Base-by-base conservation (phyloP, 2,329 filamentous ascomycete genomes). In the Colletotrichum sp. region DNA sequence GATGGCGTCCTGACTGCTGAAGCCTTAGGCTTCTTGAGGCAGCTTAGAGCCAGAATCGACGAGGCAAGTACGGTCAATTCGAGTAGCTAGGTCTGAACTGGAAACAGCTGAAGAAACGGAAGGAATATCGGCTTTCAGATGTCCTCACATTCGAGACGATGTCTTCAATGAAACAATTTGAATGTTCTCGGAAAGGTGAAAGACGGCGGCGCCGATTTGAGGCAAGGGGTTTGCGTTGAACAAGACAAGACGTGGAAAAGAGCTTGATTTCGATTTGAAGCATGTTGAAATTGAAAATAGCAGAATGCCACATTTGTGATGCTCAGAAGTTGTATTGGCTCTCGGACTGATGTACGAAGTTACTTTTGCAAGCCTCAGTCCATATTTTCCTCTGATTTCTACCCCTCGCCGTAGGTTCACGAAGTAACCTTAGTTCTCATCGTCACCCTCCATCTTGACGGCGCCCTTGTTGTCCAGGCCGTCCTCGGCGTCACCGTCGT, bases 401-500 rank as follows among this genome's bases (percentile, higher is more conserved):
- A 15, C 8, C 28, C 28, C 12, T 32, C 12, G 59, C 59, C 59
- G 24, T 13, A 12, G 10, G 30, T 6, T 34, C 26, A 32, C 10
- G 18, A 30, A 34, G 59, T 13, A 9, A 24, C 12, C 6, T 6
- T 24, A 61, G 30, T 61, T 61, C 36, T 78, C 79, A 18, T 77
- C 74, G 10, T 77, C 74, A 5, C 74, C 76, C 18, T 75, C 67
- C 70, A 82, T 18, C 59, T 61, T 61, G 12, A 61, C 4, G 30
- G 6, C 79, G 2, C 64, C 36, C 66, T 81, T 81, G 61, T 77
- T 32, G 43, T 52, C 43, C n/a, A 13, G 10, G 3, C 43, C 34
- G 6, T 18, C 6, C n/a, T 70, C 43, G 2, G 26, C 57, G 21
- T 59, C 34, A 15, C 70, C 48, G 6, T 64, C 61, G 9, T 79